phyloP scores from a whole-genome alignment of 1,284 basidiomycete genomes.

The Boletellus deceptivus region DNA sequence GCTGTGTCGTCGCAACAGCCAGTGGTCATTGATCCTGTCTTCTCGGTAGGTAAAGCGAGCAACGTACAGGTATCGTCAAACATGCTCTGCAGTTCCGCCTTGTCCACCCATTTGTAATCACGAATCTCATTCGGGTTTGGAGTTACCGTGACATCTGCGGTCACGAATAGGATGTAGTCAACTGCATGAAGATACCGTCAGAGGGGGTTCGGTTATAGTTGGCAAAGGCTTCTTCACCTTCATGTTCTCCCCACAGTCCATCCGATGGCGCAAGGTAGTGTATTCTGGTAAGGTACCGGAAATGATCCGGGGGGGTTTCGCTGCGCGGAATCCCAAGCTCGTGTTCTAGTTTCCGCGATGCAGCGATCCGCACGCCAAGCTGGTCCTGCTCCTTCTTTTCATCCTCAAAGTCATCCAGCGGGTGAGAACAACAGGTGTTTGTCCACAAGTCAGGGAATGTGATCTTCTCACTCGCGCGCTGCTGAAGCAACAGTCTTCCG shows the following conservation, averaged over 20 bases:
- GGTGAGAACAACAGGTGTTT: conserved; percentile 99
- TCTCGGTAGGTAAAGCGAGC: neutral
- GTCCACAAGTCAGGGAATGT: conserved; percentile 99
- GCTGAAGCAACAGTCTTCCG: conserved; percentile 94
- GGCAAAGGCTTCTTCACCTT: conserved; percentile 58
- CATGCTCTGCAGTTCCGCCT: conserved; percentile 86
- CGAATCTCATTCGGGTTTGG: conserved; percentile 92
- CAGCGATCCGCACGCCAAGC: conserved; percentile 85
- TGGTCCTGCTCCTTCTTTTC: conserved; percentile 81
- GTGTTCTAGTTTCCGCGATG: conserved; percentile 93
- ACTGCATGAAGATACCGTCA: conserved; percentile 50
- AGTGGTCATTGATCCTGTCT: conserved; percentile 5
- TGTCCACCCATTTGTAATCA: conserved; percentile 89
- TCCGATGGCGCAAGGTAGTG: conserved; percentile 96
- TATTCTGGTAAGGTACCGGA: conserved; percentile 95
- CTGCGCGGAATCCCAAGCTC: conserved; percentile 89
- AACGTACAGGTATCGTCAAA: conserved; percentile 77
- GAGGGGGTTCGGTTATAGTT: neutral
- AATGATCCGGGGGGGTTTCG: conserved; percentile 81
- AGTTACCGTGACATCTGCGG: conserved; percentile 82
- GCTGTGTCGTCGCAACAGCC: conserved; percentile 41
- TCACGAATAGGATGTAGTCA: conserved; percentile 97
- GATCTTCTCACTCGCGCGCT: conserved; percentile 96
- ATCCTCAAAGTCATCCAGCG: conserved; percentile 85
- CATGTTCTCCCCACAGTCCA: conserved; percentile 97